These are phyloP conservation scores for Mycena citricolor DNA, from an alignment of 1,284 basidiomycete genomes.

Conservation along the genomic window DNA sequence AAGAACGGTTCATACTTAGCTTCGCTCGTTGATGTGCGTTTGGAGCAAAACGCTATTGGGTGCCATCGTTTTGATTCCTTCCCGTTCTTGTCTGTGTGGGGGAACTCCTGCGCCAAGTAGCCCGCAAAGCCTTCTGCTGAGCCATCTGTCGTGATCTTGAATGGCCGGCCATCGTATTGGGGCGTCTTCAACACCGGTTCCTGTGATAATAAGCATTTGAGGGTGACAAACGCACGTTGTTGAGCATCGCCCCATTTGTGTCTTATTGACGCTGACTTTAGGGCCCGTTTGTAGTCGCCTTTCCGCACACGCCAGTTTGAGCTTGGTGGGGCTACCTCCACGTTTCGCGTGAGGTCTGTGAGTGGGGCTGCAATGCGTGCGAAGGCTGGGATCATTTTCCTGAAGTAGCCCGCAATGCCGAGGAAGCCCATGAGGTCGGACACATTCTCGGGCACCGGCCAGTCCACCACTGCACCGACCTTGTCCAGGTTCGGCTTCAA, in stretches of 20 bases:
- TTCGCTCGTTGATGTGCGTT: slow-evolving; percentile 31
- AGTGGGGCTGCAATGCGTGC: slow-evolving; percentile 32
- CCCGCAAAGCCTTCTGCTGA: slow-evolving; percentile 35
- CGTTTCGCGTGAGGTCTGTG: slow-evolving; percentile 27
- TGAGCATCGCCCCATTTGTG: slow-evolving; percentile 31
- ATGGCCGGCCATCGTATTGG: slow-evolving; percentile 32
- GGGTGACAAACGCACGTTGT: slow-evolving; percentile 29
- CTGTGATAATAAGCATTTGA: slow-evolving; percentile 30
- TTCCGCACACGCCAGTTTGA: slow-evolving; percentile 23
- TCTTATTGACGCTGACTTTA: slow-evolving; percentile 25
- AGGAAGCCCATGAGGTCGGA: slow-evolving; percentile 30
- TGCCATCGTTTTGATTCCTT: slow-evolving; percentile 25
- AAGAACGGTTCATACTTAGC: slow-evolving; percentile 35
- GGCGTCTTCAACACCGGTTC: slow-evolving; percentile 32
- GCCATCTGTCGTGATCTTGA: slow-evolving; percentile 37
- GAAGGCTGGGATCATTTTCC: slow-evolving; percentile 32
- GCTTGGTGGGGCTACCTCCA: slow-evolving; percentile 25
- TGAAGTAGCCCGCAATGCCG: slow-evolving; percentile 31
- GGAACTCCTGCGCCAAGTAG: slow-evolving; percentile 29
- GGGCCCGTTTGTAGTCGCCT: slow-evolving; percentile 23
- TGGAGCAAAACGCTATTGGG: slow-evolving; percentile 32
- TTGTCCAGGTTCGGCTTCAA: slow-evolving; percentile 34
- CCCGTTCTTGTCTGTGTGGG: slow-evolving; percentile 25
- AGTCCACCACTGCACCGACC: slow-evolving; percentile 36
- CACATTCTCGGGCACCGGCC: slow-evolving; percentile 31